These are phyloP conservation scores for Quercus agrifolia DNA, from an alignment of 306 rosid genomes.

Conservation along the genomic window DNA sequence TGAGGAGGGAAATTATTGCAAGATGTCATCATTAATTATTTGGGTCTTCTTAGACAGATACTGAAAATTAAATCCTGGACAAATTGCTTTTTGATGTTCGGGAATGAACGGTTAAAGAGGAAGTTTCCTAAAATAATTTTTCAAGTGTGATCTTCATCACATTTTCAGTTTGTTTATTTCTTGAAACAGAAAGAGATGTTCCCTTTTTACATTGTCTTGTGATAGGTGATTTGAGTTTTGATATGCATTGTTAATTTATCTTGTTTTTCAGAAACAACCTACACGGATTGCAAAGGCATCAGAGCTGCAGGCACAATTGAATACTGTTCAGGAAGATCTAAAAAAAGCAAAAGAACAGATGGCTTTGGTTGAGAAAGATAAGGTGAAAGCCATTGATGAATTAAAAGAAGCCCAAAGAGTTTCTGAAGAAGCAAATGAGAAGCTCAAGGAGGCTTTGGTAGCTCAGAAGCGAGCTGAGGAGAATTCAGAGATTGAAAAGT, in stretches of 20 bases:
- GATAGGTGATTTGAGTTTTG: conserved; percentile 11
- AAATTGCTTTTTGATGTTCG: not conserved
- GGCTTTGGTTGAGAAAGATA: conserved; percentile 66
- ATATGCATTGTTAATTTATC: conserved; percentile 19
- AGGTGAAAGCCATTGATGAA: conserved; percentile 59
- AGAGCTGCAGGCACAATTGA: conserved; percentile 68
- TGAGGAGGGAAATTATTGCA: not conserved
- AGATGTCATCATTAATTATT: not conserved
- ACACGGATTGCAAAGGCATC: conserved; percentile 60
- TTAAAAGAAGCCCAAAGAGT: conserved; percentile 76
- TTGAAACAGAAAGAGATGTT: not conserved
- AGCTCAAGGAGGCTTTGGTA: conserved; percentile 78
- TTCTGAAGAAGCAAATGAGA: conserved; percentile 80
- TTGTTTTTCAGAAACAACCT: conserved; percentile 56
- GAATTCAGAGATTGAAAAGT: conserved; percentile 89
- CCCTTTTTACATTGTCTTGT: not conserved
- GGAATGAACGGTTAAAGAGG: not conserved
- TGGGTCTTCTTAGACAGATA: not conserved
- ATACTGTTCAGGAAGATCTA: conserved; percentile 73
- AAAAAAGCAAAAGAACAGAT: conserved; percentile 85
- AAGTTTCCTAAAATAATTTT: not conserved
- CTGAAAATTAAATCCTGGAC: conserved; percentile 2
- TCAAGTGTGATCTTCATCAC: not conserved
- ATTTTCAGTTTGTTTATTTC: not conserved
- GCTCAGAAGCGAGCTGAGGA: conserved; percentile 91